Base-by-base conservation (phyloP, 2,329 filamentous ascomycete species). In the Graphium sp. region DNA sequence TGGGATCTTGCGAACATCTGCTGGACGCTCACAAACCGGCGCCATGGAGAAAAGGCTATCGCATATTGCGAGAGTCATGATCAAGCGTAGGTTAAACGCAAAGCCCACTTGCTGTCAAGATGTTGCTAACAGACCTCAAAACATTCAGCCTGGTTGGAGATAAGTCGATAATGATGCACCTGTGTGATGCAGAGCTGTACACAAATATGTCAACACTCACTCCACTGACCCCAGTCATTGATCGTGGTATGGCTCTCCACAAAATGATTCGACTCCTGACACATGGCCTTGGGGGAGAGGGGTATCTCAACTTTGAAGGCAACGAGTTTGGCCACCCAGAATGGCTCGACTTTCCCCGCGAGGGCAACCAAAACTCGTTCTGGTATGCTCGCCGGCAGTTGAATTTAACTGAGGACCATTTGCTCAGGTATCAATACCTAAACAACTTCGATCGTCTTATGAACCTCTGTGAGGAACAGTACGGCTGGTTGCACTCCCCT, bases 271-370 rank as follows among this genome's bases (percentile, higher is more conserved):
- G 89, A 10, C 70, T 98, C 11, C 60, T 98, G 37, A 95, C 89
- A 2, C 87, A 98, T 48, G 70, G 66, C 23, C 68, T 98, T 11
- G 89, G 89, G 34, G 89, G 89, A 31, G 89, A 98, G 53, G 89
- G 87, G 22, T 98, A 93, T 47, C 77, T 98, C 30, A 98, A 95
- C 58, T 98, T 98, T 42, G 85, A 94, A 56, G 89, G 89, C 35
- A 98, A 98, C 52, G 89, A 98, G 53, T 98, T 98, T 45, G 89
- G 89, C 1, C 89, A 98, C 48, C 89, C 89, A 0, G 89, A 98
- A 53, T 98, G 89, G 89, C 78, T 98, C 22, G 89, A 98, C 51
- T 98, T 98, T 53, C 89, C 89, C 4, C 80, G 89, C 29, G 83
- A 76, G 44, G 89, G 89, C 34, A 94, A 94, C 55, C 58, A 74